Evolutionary conservation across 2,329 filamentous ascomycete species (phyloP).

Genomic region (Pseudogymnoascus sp.): DNA sequence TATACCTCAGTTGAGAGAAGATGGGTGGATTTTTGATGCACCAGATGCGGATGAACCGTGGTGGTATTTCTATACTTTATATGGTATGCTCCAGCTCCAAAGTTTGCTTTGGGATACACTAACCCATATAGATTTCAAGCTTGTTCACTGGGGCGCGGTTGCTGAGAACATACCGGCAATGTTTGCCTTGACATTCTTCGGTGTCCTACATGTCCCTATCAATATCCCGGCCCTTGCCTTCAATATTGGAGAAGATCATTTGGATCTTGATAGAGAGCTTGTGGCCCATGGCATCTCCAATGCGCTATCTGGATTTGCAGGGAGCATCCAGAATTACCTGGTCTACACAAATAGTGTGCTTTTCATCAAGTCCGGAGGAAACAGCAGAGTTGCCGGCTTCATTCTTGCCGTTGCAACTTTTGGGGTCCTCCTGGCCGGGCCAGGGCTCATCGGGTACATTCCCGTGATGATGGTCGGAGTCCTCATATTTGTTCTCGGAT

Average conservation of each 20-base stretch:
- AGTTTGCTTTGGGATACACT: conserved; percentile 11
- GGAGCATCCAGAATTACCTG: conserved; percentile 93
- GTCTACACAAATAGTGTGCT: conserved; percentile 98
- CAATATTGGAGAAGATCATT: conserved; percentile 84
- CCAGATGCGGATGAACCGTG: conserved; percentile 82
- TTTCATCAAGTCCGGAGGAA: conserved; percentile 87
- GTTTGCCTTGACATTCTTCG: conserved; percentile 95
- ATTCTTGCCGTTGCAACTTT: conserved; percentile 76
- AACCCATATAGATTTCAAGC: conserved; percentile 57
- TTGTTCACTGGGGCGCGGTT: conserved; percentile 78
- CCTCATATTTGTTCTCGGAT: conserved; percentile 88
- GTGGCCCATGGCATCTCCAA: conserved; percentile 92
- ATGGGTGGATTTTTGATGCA: conserved; percentile 87
- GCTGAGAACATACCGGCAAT: conserved; percentile 84
- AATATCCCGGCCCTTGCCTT: conserved; percentile 92
- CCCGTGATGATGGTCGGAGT: conserved; percentile 95
- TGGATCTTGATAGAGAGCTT: conserved; percentile 83
- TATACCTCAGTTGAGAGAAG: conserved; percentile 57
- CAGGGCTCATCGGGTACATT: conserved; percentile 84
- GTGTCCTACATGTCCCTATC: conserved; percentile 92
- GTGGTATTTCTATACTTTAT: conserved; percentile 96
- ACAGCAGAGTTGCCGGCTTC: conserved; percentile 77
- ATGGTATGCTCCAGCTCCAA: conserved; percentile 53
- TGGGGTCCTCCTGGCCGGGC: conserved; percentile 76
- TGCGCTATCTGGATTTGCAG: conserved; percentile 74